phyloP scores from a whole-genome alignment of 2,329 filamentous ascomycete genomes.

The Penicillium sp. region DNA sequence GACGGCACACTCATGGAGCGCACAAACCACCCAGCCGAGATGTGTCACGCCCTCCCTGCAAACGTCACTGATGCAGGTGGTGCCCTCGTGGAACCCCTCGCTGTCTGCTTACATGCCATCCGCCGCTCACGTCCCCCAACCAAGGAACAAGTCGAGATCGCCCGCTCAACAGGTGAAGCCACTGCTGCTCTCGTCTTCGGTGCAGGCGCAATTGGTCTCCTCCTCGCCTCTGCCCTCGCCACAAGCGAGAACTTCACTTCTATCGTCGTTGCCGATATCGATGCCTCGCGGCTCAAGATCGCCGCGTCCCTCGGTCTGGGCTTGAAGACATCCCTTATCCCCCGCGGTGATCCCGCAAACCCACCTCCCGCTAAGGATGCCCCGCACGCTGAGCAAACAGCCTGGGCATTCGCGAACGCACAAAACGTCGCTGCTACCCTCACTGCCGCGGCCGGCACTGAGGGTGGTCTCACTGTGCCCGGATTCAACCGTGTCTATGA shows the following conservation, averaged over 20 bases:
- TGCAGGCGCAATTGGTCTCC: constrained; percentile 61
- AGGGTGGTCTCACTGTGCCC: constrained; percentile 20
- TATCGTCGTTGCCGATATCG: constrained; percentile 63
- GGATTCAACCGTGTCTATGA: constrained; percentile 49
- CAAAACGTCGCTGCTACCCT: constrained; percentile 37
- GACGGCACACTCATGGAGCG: constrained; percentile 65
- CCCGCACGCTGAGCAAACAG: constrained; percentile 33
- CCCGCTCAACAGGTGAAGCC: constrained; percentile 40
- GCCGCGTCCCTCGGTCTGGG: constrained; percentile 44
- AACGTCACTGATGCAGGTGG: constrained; percentile 57
- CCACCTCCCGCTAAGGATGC: constrained; percentile 35
- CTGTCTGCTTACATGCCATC: constrained; percentile 62
- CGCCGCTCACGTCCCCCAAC: constrained; percentile 54
- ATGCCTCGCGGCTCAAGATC: constrained; percentile 57
- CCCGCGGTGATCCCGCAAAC: constrained; percentile 27
- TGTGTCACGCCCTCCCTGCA: constrained; percentile 60
- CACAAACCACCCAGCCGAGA: constrained; percentile 62
- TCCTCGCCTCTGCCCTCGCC: constrained; percentile 60
- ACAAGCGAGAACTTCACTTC: constrained; percentile 54
- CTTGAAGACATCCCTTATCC: constrained; percentile 40
- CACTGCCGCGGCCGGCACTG: constrained; percentile 18
- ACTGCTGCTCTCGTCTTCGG: constrained; percentile 60
- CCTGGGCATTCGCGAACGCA: constrained; percentile 37
- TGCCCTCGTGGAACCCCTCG: constrained; percentile 61
- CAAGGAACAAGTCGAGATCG: constrained; percentile 36